Conservation (phyloP, 148 eudicot genomes). For the Beta vulgaris region DNA sequence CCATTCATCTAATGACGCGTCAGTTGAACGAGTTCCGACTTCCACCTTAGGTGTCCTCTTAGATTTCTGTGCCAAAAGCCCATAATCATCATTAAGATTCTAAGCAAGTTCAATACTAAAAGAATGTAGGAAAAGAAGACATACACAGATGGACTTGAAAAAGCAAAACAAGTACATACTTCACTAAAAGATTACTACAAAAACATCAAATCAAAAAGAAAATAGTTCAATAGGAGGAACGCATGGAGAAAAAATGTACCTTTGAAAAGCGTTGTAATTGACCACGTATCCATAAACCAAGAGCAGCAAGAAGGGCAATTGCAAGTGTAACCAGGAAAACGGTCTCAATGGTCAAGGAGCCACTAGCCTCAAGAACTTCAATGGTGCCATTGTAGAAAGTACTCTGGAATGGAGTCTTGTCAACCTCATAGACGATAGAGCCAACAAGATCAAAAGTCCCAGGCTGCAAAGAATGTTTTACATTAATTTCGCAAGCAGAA, state of each 20-base stretch:
- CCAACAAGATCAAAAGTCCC: constrained; percentile 92
- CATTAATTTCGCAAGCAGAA: constrained; percentile 8
- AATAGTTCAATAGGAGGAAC: not conserved
- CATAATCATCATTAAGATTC: not conserved
- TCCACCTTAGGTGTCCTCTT: constrained; percentile 93
- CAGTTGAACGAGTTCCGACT: constrained; percentile 84
- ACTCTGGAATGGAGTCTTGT: constrained; percentile 70
- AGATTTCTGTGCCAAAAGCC: constrained; percentile 49
- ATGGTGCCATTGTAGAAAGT: constrained; percentile 92
- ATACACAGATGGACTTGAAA: not conserved
- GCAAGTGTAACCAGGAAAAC: constrained; percentile 76
- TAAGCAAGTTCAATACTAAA: not conserved
- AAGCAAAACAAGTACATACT: not conserved
- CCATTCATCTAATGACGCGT: constrained; percentile 94
- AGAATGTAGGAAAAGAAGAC: not conserved
- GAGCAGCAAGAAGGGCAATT: constrained; percentile 59
- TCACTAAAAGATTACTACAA: not conserved
- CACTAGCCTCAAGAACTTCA: constrained; percentile 84
- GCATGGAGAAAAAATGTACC: constrained; percentile 37
- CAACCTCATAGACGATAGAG: constrained; percentile 75
- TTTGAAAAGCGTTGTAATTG: constrained; percentile 68
- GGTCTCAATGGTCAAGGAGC: constrained; percentile 75
- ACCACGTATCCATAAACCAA: constrained; percentile 66
- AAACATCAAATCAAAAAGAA: not conserved
- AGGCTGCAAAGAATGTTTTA: constrained; percentile 46